Evolutionary conservation across 2,329 filamentous ascomycete genomes (phyloP).

Genomic region (Fonsecaea multimorphosa): DNA sequence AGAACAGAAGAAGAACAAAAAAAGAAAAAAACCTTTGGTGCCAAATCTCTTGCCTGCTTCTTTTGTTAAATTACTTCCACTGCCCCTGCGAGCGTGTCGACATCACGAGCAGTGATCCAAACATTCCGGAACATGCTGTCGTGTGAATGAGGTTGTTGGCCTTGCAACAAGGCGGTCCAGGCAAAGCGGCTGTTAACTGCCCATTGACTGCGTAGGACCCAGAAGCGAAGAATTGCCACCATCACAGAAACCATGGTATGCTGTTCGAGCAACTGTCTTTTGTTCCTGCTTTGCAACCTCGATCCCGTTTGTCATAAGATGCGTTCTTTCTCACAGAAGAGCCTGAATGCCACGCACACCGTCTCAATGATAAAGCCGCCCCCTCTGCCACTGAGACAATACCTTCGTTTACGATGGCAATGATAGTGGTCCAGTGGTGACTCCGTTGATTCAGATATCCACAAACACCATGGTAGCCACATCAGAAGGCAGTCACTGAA

Average conservation of each 20-base stretch:
- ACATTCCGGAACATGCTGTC: not conserved
- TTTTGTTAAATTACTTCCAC: not conserved
- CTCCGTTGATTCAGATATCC: not conserved
- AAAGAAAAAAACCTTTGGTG: not conserved
- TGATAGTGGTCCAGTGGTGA: not conserved
- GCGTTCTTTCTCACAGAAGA: not conserved
- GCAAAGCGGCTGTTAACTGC: not conserved
- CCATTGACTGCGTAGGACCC: not conserved
- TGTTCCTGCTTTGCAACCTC: not conserved
- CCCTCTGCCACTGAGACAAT: not conserved
- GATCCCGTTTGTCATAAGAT: not conserved
- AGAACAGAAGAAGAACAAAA: not conserved
- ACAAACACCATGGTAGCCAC: not conserved
- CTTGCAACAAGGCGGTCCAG: not conserved
- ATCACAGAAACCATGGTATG: not conserved
- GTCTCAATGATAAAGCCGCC: not conserved
- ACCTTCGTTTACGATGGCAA: not conserved
- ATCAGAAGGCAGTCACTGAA: not conserved
- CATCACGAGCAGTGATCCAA: not conserved
- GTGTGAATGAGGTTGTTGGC: not conserved
- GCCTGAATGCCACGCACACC: not conserved
- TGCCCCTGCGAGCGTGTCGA: not conserved
- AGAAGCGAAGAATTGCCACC: not conserved
- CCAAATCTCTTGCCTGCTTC: not conserved
- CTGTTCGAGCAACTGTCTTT: not conserved